phyloP scores from a whole-genome alignment of 148 eudicot species.

The Nepenthes gracilis region DNA sequence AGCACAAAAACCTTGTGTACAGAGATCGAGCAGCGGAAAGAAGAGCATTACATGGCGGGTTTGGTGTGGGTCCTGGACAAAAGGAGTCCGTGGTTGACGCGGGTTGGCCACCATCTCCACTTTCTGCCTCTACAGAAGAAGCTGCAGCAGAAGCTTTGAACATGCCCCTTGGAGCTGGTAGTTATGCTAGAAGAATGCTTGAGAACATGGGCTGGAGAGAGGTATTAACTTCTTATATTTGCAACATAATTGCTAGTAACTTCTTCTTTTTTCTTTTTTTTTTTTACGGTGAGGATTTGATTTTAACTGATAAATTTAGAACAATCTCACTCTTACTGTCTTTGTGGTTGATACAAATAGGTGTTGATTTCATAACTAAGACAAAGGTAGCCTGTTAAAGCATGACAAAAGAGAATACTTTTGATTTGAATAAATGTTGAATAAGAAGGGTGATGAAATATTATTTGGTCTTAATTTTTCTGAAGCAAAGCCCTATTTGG shows the following conservation, averaged over 20 bases:
- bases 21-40: slow-evolving; percentile 98
- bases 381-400: too few species aligned
- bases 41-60: slow-evolving; percentile 82
- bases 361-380: too few species aligned
- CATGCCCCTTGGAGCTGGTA: slow-evolving; percentile 81
- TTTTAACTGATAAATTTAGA: background rate
- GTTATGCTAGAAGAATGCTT: slow-evolving; percentile 73
- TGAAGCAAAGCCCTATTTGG: too few species aligned
- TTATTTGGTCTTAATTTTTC: too few species aligned
- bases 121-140: slow-evolving; percentile 29
- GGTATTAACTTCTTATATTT: slow-evolving; percentile 23
- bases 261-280: background rate
- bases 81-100: slow-evolving; percentile 26
- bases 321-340: too few species aligned
- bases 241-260: background rate
- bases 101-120: slow-evolving; percentile 24
- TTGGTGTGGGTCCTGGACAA: slow-evolving; percentile 80
- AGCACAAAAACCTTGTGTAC: slow-evolving; percentile 32
- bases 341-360: too few species aligned
- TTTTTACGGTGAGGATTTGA: background rate
- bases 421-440: too few species aligned
- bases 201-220: slow-evolving; percentile 98
- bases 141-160: slow-evolving; percentile 80
- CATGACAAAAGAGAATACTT: too few species aligned
- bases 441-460: too few species aligned